Evolutionary conservation across 2,329 filamentous ascomycete species (phyloP).

Genomic region (Aspergillus ibericus): DNA sequence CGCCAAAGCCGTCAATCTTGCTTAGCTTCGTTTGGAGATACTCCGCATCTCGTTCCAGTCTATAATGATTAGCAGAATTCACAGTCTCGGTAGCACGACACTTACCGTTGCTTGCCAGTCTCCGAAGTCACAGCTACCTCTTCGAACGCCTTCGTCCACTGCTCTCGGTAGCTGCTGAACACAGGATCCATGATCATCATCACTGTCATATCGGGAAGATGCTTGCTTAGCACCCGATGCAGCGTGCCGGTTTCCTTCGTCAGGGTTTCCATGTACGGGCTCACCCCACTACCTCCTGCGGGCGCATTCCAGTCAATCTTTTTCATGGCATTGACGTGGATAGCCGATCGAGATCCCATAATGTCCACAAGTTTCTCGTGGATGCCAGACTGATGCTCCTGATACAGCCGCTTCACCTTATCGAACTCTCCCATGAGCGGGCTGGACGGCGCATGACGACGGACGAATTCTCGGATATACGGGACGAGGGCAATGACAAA

Average conservation of each 20-base stretch:
- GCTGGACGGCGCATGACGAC: slow-evolving; percentile 64
- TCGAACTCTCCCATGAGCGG: slow-evolving; percentile 80
- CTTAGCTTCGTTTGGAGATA: slow-evolving; percentile 69
- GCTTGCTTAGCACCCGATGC: slow-evolving; percentile 78
- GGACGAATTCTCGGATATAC: slow-evolving; percentile 86
- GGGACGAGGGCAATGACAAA: slow-evolving; percentile 87
- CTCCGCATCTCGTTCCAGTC: slow-evolving; percentile 75
- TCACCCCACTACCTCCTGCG: slow-evolving; percentile 50
- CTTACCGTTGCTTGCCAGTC: slow-evolving; percentile 70
- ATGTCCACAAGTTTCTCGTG: slow-evolving; percentile 93
- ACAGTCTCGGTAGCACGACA: slow-evolving; percentile 23
- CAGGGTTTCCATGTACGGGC: slow-evolving; percentile 81
- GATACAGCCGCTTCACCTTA: slow-evolving; percentile 76
- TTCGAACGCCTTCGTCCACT: slow-evolving; percentile 70
- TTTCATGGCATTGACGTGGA: slow-evolving; percentile 73
- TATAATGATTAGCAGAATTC: slow-evolving; percentile 37
- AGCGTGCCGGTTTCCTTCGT: slow-evolving; percentile 82
- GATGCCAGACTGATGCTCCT: slow-evolving; percentile 87
- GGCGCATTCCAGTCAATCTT: slow-evolving; percentile 71
- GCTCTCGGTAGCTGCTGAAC: slow-evolving; percentile 76
- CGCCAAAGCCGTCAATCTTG: slow-evolving; percentile 76
- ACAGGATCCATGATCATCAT: slow-evolving; percentile 83
- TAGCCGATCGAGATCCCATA: slow-evolving; percentile 73
- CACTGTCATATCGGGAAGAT: slow-evolving; percentile 74
- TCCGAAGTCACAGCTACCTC: slow-evolving; percentile 66